A percentile compares a stretch with the other conserved stretches of the same genome.
Evolutionary conservation across 177 flowering plant genomes (phyloP).

Genomic region (Tripterygium wilfordii): DNA sequence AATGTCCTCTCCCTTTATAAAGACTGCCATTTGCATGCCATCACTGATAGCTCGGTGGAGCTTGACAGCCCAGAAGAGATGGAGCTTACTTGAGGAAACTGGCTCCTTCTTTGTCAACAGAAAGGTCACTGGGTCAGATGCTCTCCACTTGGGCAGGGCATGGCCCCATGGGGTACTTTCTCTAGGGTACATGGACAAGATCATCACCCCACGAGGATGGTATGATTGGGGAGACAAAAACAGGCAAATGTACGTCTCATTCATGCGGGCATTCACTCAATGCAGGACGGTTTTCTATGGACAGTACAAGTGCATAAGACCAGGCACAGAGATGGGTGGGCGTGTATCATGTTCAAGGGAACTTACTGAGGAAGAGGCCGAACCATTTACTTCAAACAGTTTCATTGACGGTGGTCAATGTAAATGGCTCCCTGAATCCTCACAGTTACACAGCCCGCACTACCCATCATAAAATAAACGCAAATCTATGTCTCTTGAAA

Average conservation of each 20-base stretch:
- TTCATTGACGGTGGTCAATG: slow-evolving; percentile 57
- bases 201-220: slow-evolving; percentile 55
- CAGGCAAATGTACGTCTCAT: slow-evolving; percentile 39
- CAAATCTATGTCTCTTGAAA: too few species aligned
- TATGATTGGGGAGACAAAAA: slow-evolving; percentile 50
- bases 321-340: slow-evolving; percentile 54
- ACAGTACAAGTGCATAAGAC: slow-evolving; percentile 63
- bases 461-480: too few species aligned
- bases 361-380: slow-evolving; percentile 51
- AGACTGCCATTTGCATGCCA: slow-evolving; percentile 47
- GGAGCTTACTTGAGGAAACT: slow-evolving; percentile 43
- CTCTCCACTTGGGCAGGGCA: slow-evolving; percentile 57
- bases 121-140: slow-evolving; percentile 61
- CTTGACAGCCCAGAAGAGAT: slow-evolving; percentile 59
- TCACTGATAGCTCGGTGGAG: slow-evolving; percentile 34
- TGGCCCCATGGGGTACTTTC: slow-evolving; percentile 66
- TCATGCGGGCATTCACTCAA: neutral
- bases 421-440: slow-evolving; percentile 37
- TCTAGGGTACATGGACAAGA: slow-evolving; percentile 69
- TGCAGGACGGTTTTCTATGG: slow-evolving; percentile 78
- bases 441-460: too few species aligned
- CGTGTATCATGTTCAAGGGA: slow-evolving; percentile 67
- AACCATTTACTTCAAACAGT: slow-evolving; percentile 46
- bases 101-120: slow-evolving; percentile 67
- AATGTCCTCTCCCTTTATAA: slow-evolving; percentile 47